Percentiles rank a stretch among this genome's conserved stretches.
These are phyloP conservation scores for Exophiala sp. DNA, from an alignment of 2,329 filamentous ascomycete genomes.

Conservation along the genomic window DNA sequence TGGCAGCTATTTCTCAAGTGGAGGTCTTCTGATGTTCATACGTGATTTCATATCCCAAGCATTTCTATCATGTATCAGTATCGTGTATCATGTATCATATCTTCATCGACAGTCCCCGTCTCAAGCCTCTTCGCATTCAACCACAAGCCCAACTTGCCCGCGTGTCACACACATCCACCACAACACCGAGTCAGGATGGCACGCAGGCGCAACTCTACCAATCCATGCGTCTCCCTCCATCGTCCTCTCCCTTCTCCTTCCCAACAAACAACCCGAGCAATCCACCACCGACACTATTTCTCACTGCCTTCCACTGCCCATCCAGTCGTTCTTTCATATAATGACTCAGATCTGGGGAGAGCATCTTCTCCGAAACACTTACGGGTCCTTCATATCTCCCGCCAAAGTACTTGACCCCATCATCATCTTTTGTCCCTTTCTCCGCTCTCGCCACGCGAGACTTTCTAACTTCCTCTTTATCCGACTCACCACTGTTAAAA, in stretches of 20 bases:
- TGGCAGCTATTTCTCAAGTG: neutral
- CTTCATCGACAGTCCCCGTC: no score
- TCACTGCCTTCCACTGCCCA: conserved; percentile 10
- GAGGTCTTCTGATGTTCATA: neutral
- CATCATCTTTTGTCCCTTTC: neutral
- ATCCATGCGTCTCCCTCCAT: conserved; percentile 4
- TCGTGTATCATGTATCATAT: no score
- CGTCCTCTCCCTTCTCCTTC: conserved; percentile 6
- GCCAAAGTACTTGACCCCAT: conserved; percentile 13
- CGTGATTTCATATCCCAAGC: no score
- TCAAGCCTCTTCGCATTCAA: no score
- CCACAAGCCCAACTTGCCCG: no score
- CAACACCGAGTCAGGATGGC: no score
- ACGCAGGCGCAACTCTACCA: neutral
- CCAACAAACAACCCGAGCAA: conserved; percentile 18
- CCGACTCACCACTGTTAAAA: neutral
- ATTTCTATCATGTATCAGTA: no score
- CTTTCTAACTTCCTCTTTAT: conserved; percentile 13
- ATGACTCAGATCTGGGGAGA: conserved; percentile 18
- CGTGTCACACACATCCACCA: no score
- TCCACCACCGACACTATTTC: conserved; percentile 17
- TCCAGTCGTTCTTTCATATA: conserved; percentile 16
- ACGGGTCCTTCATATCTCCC: conserved; percentile 10
- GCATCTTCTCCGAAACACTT: conserved; percentile 7
- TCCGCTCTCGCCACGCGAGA: neutral